Conservation (phyloP, 73 alveolate species). For the Loxodes magnus region DNA sequence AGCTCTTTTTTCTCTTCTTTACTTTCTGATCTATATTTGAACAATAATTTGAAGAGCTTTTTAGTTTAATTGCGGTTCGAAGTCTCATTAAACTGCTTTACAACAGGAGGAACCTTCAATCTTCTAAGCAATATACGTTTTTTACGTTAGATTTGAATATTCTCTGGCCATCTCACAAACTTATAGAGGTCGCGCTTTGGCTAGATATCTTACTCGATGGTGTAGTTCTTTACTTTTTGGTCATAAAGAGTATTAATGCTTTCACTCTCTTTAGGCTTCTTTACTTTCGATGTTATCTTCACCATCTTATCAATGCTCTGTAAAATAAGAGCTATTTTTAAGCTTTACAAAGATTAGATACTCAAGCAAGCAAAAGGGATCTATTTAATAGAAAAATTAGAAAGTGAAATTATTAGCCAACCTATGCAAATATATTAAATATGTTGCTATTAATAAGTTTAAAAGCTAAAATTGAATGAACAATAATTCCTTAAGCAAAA, state of each 20-base stretch:
- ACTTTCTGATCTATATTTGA: conserved; percentile 82
- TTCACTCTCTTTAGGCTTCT: too few relatives aligned
- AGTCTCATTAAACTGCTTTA: conserved; percentile 76
- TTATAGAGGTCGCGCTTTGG: conserved; percentile 87
- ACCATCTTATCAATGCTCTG: too few relatives aligned
- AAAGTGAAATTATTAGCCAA: too few relatives aligned
- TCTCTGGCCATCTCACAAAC: conserved; percentile 93
- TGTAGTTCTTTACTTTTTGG: conserved; percentile 72
- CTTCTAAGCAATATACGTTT: conserved; percentile 87
- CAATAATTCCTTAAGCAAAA: too few relatives aligned
- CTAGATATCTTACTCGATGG: conserved; percentile 90
- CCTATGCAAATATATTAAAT: too few relatives aligned
- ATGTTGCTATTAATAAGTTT: too few relatives aligned
- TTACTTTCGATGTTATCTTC: too few relatives aligned
- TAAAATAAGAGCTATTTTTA: too few relatives aligned
- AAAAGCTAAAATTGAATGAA: too few relatives aligned
- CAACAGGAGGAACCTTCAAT: conserved; percentile 89
- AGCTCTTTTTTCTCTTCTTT: conserved; percentile 77
- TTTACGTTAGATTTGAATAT: conserved; percentile 88
- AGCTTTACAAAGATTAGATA: too few relatives aligned
- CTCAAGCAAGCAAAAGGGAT: too few relatives aligned
- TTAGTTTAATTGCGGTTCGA: conserved; percentile 18
- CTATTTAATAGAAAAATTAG: too few relatives aligned
- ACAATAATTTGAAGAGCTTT: conserved; percentile 54
- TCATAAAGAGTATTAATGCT: conserved; percentile 74